A percentile compares a stretch with the other conserved stretches of the same genome.
phyloP scores from a whole-genome alignment of 805 yeast species.

The Saccharomycopsis microspora region DNA sequence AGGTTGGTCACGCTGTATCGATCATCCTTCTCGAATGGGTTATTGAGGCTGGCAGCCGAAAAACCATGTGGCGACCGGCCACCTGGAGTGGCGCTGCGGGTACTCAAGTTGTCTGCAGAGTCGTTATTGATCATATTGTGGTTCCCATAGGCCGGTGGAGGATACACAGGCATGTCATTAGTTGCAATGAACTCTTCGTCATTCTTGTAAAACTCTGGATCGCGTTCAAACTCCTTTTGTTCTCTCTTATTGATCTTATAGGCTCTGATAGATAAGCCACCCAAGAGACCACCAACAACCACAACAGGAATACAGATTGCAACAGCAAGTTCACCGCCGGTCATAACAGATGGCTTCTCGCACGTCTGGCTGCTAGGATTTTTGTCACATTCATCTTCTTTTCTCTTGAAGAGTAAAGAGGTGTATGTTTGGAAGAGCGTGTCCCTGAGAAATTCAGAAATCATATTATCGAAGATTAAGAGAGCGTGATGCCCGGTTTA shows the following conservation, averaged over 20 bases:
- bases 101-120: constrained; percentile 5
- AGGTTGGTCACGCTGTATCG: constrained; percentile 1
- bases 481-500: too few relatives aligned
- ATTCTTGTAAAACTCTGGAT: constrained; percentile 15
- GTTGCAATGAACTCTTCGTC: constrained; percentile 14
- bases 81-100: background rate
- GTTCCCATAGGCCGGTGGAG: constrained; percentile 13
- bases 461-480: background rate
- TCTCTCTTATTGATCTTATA: constrained; percentile 13
- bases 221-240: constrained; percentile 14
- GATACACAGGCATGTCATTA: constrained; percentile 15
- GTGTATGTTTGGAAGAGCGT: background rate
- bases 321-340: constrained; percentile 10
- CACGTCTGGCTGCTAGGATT: constrained; percentile 7
- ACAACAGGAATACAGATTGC: constrained; percentile 14
- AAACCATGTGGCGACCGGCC: background rate
- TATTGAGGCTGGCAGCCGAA: background rate
- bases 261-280: constrained; percentile 10
- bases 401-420: background rate
- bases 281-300: constrained; percentile 9
- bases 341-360: constrained; percentile 12
- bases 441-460: background rate
- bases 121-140: constrained; percentile 13
- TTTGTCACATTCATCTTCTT: constrained; percentile 5
- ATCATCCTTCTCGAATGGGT: constrained; percentile 3